These are phyloP conservation scores for Myriosclerotinia duriaeana DNA, from an alignment of 2,329 filamentous ascomycete species.

Conservation along the genomic window DNA sequence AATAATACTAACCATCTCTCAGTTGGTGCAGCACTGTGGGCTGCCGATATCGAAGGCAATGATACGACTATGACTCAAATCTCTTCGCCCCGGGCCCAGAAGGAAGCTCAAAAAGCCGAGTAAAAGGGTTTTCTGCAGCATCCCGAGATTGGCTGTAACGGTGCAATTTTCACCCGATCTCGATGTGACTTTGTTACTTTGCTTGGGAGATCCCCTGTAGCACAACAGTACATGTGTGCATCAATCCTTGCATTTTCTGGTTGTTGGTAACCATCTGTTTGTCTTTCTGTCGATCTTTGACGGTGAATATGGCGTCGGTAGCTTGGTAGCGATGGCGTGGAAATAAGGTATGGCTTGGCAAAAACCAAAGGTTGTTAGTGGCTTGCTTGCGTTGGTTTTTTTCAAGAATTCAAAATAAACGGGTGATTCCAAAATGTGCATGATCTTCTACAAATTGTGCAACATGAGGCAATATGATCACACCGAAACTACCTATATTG, in stretches of 20 bases:
- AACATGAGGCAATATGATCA: neutral
- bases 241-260: neutral
- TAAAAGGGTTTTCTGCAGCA: conserved; percentile 28
- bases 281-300: conserved; percentile 15
- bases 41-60: conserved; percentile 70
- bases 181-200: neutral
- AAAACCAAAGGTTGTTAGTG: neutral
- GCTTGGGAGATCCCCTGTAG: conserved; percentile 11
- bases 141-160: conserved; percentile 29
- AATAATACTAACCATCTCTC: conserved; percentile 15
- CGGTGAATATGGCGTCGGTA: conserved; percentile 7
- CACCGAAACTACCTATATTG: neutral
- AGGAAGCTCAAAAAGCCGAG: conserved; percentile 30
- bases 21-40: conserved; percentile 94
- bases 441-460: neutral
- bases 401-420: neutral
- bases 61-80: conserved; percentile 38
- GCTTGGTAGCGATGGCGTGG: conserved; percentile 9
- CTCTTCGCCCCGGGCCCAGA: conserved; percentile 27
- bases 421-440: neutral
- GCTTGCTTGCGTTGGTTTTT: neutral
- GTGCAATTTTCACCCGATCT: conserved; percentile 16
- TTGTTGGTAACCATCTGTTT: conserved; percentile 11
- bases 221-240: conserved; percentile 7
- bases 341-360: conserved; percentile 10